Percentiles rank a stretch among this genome's conserved stretches.
phyloP scores from a whole-genome alignment of 2,329 filamentous ascomycete species.

The Tolypocladium tropicale region DNA sequence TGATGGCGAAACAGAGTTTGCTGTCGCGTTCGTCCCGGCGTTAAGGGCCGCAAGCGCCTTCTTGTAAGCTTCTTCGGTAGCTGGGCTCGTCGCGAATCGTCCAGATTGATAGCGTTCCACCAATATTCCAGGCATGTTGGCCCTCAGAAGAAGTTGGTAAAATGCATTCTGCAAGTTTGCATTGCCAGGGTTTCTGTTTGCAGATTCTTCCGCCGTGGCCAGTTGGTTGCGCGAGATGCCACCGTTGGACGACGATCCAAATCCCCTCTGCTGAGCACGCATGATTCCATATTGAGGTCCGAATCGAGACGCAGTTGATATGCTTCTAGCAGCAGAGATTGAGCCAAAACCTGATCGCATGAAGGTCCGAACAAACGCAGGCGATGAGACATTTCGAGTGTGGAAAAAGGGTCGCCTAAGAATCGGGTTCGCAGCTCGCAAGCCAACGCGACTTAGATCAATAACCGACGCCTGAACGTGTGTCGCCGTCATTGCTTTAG shows the following conservation, averaged over 20 bases:
- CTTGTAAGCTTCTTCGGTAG: conserved; percentile 69
- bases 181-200: conserved; percentile 84
- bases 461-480: conserved; percentile 11
- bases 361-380: conserved; percentile 13
- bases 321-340: conserved; percentile 8
- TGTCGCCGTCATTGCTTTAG: conserved; percentile 3
- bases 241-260: conserved; percentile 29
- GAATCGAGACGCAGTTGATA: conserved; percentile 6
- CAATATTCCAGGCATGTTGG: conserved; percentile 88
- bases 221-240: conserved; percentile 55
- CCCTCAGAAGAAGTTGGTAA: conserved; percentile 81
- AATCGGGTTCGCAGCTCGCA: conserved; percentile 17
- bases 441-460: conserved; percentile 16
- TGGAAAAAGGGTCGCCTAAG: conserved; percentile 16
- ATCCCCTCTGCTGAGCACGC: conserved; percentile 19
- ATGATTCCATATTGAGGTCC: neutral
- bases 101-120: conserved; percentile 83
- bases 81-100: conserved; percentile 70
- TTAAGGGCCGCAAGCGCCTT: conserved; percentile 49
- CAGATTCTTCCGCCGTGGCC: conserved; percentile 78
- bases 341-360: conserved; percentile 12
- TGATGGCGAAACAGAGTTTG: conserved; percentile 10
- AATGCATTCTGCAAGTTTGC: conserved; percentile 86
- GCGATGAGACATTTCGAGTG: conserved; percentile 6
- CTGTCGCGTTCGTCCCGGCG: conserved; percentile 15